Base-by-base conservation (phyloP, 768 basidiomycete species). In the Scleroderma citrinum region DNA sequence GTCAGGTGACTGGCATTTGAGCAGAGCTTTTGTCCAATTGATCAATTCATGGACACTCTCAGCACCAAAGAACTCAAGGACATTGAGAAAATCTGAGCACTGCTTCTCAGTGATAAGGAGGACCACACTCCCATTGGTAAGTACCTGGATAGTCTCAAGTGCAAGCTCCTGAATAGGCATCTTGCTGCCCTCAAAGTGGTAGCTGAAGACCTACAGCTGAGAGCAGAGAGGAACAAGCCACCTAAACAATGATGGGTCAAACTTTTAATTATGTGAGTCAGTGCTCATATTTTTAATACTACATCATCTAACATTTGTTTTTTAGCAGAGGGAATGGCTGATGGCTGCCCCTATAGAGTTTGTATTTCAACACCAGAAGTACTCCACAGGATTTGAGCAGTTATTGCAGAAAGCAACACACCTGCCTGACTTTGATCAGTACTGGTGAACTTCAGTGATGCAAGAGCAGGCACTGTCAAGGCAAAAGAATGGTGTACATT, bases 401-500 rank as follows among this genome's bases (percentile, higher is more conserved):
- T 51, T 39, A 56, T 59, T n/a, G 30, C 13, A 1, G 13, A 48
- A 2, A 50, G 35, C 0, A 37, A n/a, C 6, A 37, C 1, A 2
- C 62, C 57, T 0, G 54, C 50, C 0, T 63, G 56, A 50, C 10
- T 62, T 0, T 31, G 41, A 1, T 44, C 44, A 2, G 54, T 56
- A 3, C 62, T 60, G 0, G 1, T 26, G 0, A 66, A 66, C 26
- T 64, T 63, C 40, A 60, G 64, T 1, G 45, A 56, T 7, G 14
- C 32, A 2, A 31, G 36, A 2, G 66, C 67, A 0, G 67, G 72
- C 4, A 62, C 55, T 0, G 51, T 73, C 32, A 73, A 73, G 39
- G 68, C 69, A 1, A 68, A 67, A 23, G 57, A 73, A 49, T 73
- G 71, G 70, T 49, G 59, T 5, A 53, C 55, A 0, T 36, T 69